A percentile compares a stretch with the other conserved stretches of the same genome.
Evolutionary conservation across 441 rosid species (phyloP).

Genomic region (Viola pubescens): DNA sequence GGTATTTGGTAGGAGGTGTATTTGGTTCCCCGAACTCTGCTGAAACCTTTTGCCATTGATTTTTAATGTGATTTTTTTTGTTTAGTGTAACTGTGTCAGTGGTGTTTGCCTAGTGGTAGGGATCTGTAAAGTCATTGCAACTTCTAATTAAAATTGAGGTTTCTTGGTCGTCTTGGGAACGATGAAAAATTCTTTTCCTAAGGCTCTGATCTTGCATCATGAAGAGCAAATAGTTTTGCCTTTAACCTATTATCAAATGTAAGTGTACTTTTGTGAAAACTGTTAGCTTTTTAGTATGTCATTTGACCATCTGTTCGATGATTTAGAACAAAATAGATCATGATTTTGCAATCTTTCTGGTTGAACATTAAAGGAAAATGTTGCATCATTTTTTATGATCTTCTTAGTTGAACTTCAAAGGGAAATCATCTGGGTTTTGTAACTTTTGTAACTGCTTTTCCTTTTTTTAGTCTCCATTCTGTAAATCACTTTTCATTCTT

Average conservation of each 20-base stretch:
- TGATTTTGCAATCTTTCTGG: too few relatives aligned
- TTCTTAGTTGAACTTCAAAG: neutral
- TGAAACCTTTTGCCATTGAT: too few relatives aligned
- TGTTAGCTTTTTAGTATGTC: constrained; percentile 10
- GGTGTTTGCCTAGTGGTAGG: neutral
- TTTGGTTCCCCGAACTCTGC: too few relatives aligned
- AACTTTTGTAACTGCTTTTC: constrained; percentile 4
- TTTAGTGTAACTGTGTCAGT: neutral
- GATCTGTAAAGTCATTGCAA: constrained; percentile 1
- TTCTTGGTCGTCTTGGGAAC: neutral
- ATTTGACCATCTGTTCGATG: neutral
- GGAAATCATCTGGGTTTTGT: constrained; percentile 2
- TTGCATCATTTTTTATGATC: neutral
- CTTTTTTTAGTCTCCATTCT: constrained; percentile 7
- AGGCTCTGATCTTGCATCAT: neutral
- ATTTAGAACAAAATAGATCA: too few relatives aligned
- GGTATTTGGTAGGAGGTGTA: too few relatives aligned
- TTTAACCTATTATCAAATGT: neutral
- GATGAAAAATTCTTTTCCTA: neutral
- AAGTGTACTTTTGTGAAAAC: neutral
- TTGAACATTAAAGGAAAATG: too few relatives aligned
- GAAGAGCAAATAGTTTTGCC: neutral
- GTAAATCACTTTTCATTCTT: constrained; percentile 16
- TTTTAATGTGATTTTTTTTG: too few relatives aligned
- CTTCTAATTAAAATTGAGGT: constrained; percentile 6